Base-by-base conservation (phyloP, 805 yeast genomes). In the Pichia insulana region DNA sequence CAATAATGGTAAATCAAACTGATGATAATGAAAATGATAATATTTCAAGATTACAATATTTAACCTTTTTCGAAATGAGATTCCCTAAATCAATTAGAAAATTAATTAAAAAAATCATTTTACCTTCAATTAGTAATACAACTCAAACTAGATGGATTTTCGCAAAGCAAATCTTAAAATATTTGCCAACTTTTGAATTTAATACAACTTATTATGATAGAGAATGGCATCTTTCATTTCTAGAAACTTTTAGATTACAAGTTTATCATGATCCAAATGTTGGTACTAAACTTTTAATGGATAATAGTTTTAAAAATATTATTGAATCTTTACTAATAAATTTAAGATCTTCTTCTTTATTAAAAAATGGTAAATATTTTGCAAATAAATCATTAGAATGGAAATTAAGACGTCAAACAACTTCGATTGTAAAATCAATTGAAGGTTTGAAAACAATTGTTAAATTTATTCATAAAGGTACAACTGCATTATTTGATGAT, bases 41-140 rank as follows among this genome's bases (percentile, higher is more conserved):
- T 20, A 34, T 31, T 15, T 68, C 84, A 13, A 67, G 85, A 50
- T 53, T 83, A 11, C 88, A 82, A 54, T 68, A 65, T 50, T 51
- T 83, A 18, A 59, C 81, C 30, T 69, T 67, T 45, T 73, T 80
- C 44, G 84, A 83, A 46, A 67, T 74, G 31, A 66, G 92, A 49
- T 71, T 71, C 28, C 67, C 78, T 62, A 78, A 79, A 44, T 49
- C 52, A 4, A 52, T 72, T 7, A 69, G 92, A 54, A 68, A 65
- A 35, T 56, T 57, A 7, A 42, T 83, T 15, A 70, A 73, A 37
- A 63, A 68, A 22, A 55, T 76, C 1, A 48, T 82, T 3, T 63
- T 80, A 9, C 78, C 87, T 0, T 67, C 77, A 0, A 56, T 82
- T 22, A 66, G 83, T 2, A 67, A 79, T 0, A 75, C 77, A 35